A percentile compares a stretch with the other conserved stretches of the same genome.
These are phyloP conservation scores for Syncephalastrum racemosum DNA, from an alignment of 371 early-diverging fungal species.

Conservation along the genomic window DNA sequence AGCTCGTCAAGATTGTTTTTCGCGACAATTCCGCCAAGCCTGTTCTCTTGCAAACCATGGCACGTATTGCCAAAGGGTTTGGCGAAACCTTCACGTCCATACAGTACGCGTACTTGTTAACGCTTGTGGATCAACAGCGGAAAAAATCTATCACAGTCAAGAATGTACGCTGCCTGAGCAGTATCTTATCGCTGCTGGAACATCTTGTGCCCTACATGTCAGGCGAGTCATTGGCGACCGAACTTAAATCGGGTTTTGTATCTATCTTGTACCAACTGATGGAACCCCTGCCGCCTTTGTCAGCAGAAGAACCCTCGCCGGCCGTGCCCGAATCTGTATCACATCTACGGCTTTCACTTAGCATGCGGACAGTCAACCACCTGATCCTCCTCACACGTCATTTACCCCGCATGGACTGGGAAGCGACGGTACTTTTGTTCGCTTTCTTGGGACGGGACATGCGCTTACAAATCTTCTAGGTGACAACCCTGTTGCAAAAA, in stretches of 20 bases:
- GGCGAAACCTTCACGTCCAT: slow-evolving; percentile 67
- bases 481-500: slow-evolving; percentile 61
- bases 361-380: slow-evolving; percentile 55
- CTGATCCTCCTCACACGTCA: slow-evolving; percentile 52
- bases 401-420: slow-evolving; percentile 55
- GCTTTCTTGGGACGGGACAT: neutral
- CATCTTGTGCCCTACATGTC: slow-evolving; percentile 43
- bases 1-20: slow-evolving; percentile 55
- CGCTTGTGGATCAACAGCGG: slow-evolving; percentile 27
- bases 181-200: slow-evolving; percentile 37
- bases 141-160: slow-evolving; percentile 17
- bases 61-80: slow-evolving; percentile 54
- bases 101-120: slow-evolving; percentile 59
- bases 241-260: slow-evolving; percentile 52
- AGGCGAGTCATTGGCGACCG: slow-evolving; percentile 36
- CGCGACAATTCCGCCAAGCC: slow-evolving; percentile 48
- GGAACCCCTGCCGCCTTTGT: slow-evolving; percentile 30
- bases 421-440: slow-evolving; percentile 44
- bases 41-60: slow-evolving; percentile 41
- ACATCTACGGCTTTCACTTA: slow-evolving; percentile 44
- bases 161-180: slow-evolving; percentile 29
- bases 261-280: slow-evolving; percentile 40
- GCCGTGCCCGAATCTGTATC: slow-evolving; percentile 17
- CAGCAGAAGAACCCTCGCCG: slow-evolving; percentile 12
- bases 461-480: slow-evolving; percentile 25